Evolutionary conservation across 345 rosid genomes (phyloP).

Genomic region (Sonneratia caseolaris): DNA sequence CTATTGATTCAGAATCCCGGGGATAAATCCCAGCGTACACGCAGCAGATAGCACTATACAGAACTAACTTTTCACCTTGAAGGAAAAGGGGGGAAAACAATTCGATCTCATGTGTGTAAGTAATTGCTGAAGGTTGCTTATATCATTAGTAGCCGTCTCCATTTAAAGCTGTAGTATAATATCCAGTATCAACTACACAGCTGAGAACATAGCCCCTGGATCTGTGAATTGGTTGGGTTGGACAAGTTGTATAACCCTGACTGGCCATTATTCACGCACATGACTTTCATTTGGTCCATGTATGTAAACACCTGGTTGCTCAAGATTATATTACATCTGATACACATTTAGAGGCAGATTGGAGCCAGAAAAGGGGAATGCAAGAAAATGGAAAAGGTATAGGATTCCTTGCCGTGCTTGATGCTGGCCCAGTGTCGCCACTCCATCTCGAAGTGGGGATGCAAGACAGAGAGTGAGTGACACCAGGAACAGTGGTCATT

Average conservation of each 20-base stretch:
- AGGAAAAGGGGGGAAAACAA: neutral
- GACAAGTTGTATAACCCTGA: slow-evolving; percentile 34
- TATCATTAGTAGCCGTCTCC: neutral
- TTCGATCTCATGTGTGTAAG: neutral
- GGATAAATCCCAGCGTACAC: no score
- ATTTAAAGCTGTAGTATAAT: neutral
- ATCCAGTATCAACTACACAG: slow-evolving; percentile 27
- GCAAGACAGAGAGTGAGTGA: slow-evolving; percentile 82
- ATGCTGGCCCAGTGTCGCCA: slow-evolving; percentile 53
- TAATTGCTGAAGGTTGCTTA: neutral
- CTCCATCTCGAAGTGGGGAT: slow-evolving; percentile 86
- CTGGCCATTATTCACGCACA: slow-evolving; percentile 60
- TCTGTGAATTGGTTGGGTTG: slow-evolving; percentile 30
- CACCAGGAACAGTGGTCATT: slow-evolving; percentile 96
- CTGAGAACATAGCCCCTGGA: slow-evolving; percentile 43
- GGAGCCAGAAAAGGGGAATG: neutral
- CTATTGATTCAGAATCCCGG: neutral
- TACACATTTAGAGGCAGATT: neutral
- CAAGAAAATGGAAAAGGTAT: neutral
- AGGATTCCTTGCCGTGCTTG: slow-evolving; percentile 48
- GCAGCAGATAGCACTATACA: neutral
- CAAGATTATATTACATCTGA: neutral
- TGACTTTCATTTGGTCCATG: slow-evolving; percentile 15
- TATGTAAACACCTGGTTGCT: neutral
- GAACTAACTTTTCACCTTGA: neutral